Conservation (phyloP, 768 basidiomycete species). For the Lanmaoa pseudosensibilis region DNA sequence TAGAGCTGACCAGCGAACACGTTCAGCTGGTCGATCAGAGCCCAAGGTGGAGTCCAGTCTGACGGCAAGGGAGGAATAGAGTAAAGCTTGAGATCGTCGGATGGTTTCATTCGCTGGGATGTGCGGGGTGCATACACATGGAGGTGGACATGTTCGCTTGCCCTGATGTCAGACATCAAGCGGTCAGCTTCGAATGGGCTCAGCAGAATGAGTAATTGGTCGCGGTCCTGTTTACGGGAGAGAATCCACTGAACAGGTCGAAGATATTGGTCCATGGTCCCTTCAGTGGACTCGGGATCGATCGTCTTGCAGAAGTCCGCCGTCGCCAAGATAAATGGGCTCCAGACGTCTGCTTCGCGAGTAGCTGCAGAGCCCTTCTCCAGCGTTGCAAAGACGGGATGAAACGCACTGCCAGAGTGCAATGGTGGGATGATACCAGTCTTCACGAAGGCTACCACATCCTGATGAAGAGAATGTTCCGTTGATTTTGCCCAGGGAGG, state of each 20-base stretch:
- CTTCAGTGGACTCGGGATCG: not conserved
- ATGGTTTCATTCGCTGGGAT: slow-evolving; percentile 33
- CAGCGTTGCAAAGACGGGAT: slow-evolving; percentile 11
- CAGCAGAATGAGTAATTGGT: not conserved
- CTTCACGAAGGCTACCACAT: slow-evolving; percentile 22
- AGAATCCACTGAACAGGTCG: slow-evolving; percentile 27
- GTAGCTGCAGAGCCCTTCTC: not conserved
- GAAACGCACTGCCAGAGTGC: slow-evolving; percentile 15
- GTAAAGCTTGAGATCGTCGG: slow-evolving; percentile 31
- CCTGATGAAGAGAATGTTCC: slow-evolving; percentile 14
- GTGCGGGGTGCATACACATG: slow-evolving; percentile 43
- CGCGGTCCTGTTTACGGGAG: not conserved
- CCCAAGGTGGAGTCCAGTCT: not conserved
- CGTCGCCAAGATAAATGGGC: too few species aligned
- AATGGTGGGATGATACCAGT: slow-evolving; percentile 23
- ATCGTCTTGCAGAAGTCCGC: slow-evolving; percentile 12
- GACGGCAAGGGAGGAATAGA: slow-evolving; percentile 3
- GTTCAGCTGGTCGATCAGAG: slow-evolving; percentile 11
- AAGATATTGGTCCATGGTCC: slow-evolving; percentile 11
- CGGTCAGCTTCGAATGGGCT: slow-evolving; percentile 36
- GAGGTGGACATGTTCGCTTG: slow-evolving; percentile 34
- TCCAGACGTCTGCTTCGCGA: too few species aligned
- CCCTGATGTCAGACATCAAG: slow-evolving; percentile 38
- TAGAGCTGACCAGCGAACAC: too few species aligned
- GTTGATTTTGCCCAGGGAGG: slow-evolving; percentile 27